phyloP scores from a whole-genome alignment of 2,329 filamentous ascomycete genomes.

The Botrytis hyacinthi region DNA sequence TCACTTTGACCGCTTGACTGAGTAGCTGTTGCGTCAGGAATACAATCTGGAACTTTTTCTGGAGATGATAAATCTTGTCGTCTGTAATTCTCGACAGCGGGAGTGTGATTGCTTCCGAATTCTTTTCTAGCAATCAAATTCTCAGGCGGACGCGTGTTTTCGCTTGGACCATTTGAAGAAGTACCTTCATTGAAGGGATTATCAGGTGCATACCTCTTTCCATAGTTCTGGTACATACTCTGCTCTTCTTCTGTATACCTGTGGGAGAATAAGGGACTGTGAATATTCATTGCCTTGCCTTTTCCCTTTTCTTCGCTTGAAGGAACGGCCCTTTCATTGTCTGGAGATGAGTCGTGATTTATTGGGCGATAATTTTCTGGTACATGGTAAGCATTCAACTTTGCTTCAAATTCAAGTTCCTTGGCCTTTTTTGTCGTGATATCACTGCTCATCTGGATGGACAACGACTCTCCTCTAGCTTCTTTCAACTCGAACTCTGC shows the following conservation, averaged over 20 bases:
- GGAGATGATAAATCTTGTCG: too few species aligned
- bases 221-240: background rate
- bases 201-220: background rate
- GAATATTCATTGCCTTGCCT: background rate
- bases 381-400: background rate
- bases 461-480: background rate
- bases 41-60: background rate
- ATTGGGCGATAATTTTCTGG: background rate
- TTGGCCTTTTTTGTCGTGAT: background rate
- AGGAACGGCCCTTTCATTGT: background rate
- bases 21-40: background rate
- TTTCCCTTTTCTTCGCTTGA: background rate
- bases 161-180: background rate
- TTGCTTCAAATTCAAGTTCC: background rate
- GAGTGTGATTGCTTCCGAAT: background rate
- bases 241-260: background rate
- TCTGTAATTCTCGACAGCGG: background rate
- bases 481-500: background rate
- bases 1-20: background rate
- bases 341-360: background rate
- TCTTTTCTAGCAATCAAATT: background rate
- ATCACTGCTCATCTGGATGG: too few species aligned
- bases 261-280: background rate
- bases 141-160: background rate
- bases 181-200: background rate